These are phyloP conservation scores for Hypoxylon sp. DNA, from an alignment of 2,329 filamentous ascomycete species.

Conservation along the genomic window DNA sequence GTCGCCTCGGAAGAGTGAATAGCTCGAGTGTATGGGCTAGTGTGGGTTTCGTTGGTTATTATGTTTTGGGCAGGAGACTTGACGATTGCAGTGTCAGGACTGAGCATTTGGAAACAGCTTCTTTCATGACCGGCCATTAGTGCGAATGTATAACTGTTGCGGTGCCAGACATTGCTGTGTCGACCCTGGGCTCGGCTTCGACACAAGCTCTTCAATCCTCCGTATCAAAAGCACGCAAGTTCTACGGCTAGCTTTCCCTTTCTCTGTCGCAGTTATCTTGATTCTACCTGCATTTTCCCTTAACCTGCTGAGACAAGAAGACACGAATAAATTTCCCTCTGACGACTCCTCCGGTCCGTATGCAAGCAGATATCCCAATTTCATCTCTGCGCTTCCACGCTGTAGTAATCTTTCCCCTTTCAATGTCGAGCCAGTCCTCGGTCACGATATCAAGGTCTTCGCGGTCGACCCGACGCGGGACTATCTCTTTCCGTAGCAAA, in stretches of 20 bases:
- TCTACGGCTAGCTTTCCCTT: constrained; percentile 20
- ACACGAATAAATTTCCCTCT: constrained; percentile 25
- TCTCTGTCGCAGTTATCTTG: constrained; percentile 11
- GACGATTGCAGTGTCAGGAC: neutral
- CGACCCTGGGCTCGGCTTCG: neutral
- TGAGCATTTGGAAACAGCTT: neutral
- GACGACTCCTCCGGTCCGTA: constrained; percentile 35
- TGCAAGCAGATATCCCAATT: constrained; percentile 17
- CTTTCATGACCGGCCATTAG: neutral
- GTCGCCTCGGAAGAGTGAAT: no score
- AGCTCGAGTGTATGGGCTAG: no score
- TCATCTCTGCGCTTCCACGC: constrained; percentile 12
- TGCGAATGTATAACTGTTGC: neutral
- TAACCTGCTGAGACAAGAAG: constrained; percentile 17
- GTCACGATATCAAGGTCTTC: constrained; percentile 38
- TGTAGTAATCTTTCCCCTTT: constrained; percentile 27
- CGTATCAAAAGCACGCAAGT: constrained; percentile 14
- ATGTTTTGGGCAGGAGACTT: neutral
- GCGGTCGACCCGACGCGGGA: constrained; percentile 10
- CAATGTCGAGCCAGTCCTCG: constrained; percentile 39
- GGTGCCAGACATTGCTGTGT: neutral
- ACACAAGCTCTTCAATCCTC: constrained; percentile 17
- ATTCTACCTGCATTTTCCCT: constrained; percentile 33
- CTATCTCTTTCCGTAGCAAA: constrained; percentile 22
- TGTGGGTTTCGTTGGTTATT: neutral